These are phyloP conservation scores for Penicillium daleae DNA, from an alignment of 495 filamentous ascomycete species.

Conservation along the genomic window DNA sequence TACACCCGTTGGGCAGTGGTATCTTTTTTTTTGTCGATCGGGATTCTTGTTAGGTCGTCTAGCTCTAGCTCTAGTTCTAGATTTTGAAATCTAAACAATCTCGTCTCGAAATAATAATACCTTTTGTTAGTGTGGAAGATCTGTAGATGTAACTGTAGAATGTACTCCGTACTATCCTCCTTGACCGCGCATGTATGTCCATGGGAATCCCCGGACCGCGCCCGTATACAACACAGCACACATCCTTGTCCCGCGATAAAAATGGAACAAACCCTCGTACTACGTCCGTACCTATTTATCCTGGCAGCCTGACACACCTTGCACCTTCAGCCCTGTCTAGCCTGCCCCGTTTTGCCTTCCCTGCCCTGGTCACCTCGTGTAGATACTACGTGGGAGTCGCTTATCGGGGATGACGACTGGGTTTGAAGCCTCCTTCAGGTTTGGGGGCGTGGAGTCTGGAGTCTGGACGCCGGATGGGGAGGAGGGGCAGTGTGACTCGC, in stretches of 20 bases:
- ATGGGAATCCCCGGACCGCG: too few relatives aligned
- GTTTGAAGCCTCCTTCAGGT: not conserved
- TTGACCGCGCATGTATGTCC: too few relatives aligned
- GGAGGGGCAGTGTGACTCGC: constrained; percentile 7
- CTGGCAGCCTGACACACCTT: not conserved
- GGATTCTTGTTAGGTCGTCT: constrained; percentile 11
- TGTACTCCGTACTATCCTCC: not conserved
- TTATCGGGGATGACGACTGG: not conserved
- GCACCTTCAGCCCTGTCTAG: not conserved
- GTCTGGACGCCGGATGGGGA: not conserved
- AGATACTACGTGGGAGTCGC: not conserved
- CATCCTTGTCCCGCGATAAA: constrained; percentile 9
- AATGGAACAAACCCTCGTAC: constrained; percentile 2
- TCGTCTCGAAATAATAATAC: not conserved
- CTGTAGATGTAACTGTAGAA: constrained; percentile 2
- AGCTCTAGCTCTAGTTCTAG: constrained; percentile 5
- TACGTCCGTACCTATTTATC: not conserved
- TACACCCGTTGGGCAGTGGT: constrained; percentile 12
- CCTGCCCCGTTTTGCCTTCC: not conserved
- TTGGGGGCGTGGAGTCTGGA: too few relatives aligned
- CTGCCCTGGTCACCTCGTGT: not conserved
- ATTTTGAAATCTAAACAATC: not conserved
- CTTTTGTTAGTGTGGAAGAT: not conserved
- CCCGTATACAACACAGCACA: not conserved
- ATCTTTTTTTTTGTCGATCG: not conserved